A percentile compares a stretch with the other conserved stretches of the same genome.
Conservation (phyloP, 768 basidiomycete genomes). For the Agrocybe praecox region DNA sequence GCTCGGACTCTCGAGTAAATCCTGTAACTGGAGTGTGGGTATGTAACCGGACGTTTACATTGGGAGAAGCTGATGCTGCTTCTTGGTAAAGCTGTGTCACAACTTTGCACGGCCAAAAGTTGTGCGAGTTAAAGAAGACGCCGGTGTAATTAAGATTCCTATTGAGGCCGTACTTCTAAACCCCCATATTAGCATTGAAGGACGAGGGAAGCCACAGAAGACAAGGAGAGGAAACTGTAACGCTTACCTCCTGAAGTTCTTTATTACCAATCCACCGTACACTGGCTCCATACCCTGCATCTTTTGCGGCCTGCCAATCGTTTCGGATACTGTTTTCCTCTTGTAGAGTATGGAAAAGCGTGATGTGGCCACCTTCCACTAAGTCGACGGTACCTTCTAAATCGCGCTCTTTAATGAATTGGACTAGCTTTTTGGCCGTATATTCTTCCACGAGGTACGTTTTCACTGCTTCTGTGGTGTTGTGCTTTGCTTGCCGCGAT, state of each 20-base stretch:
- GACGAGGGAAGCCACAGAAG: neutral
- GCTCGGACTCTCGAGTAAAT: neutral
- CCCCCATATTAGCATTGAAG: neutral
- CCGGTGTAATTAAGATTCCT: constrained; percentile 52
- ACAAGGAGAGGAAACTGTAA: neutral
- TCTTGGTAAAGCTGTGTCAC: constrained; percentile 64
- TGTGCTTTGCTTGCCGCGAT: constrained; percentile 37
- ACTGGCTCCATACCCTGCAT: constrained; percentile 43
- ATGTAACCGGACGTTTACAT: constrained; percentile 56
- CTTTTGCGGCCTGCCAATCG: constrained; percentile 56
- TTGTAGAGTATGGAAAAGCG: constrained; percentile 47
- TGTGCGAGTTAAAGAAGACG: constrained; percentile 54
- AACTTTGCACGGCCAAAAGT: constrained; percentile 83
- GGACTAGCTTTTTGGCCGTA: constrained; percentile 48
- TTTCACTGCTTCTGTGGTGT: constrained; percentile 55
- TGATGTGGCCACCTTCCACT: constrained; percentile 55
- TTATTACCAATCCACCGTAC: constrained; percentile 50
- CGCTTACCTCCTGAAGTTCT: constrained; percentile 48
- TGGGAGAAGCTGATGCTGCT: constrained; percentile 25
- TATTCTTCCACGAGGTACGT: constrained; percentile 59
- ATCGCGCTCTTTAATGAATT: constrained; percentile 45
- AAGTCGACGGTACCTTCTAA: constrained; percentile 61
- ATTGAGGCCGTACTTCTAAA: constrained; percentile 32
- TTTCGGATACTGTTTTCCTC: constrained; percentile 38
- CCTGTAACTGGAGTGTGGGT: constrained; percentile 54